Evolutionary conservation across 2,329 filamentous ascomycete genomes (phyloP).

Genomic region (Cadophora sp.): DNA sequence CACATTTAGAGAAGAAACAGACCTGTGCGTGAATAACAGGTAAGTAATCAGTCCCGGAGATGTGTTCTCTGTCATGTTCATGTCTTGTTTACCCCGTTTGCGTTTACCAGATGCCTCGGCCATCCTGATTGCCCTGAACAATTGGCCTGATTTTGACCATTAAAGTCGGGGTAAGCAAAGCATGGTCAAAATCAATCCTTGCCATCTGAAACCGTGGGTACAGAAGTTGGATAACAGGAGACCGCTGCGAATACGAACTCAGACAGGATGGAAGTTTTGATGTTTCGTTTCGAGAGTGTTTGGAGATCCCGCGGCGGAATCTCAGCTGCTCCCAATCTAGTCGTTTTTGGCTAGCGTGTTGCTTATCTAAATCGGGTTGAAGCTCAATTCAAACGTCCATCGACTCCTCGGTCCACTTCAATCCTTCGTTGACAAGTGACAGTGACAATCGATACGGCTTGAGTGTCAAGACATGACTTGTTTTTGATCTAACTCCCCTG

Average conservation of each 20-base stretch:
- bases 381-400: constrained; percentile 9
- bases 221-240: neutral
- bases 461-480: neutral
- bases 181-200: neutral
- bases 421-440: constrained; percentile 11
- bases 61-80: neutral
- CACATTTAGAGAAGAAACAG: neutral
- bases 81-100: neutral
- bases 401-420: neutral
- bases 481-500: neutral
- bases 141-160: neutral
- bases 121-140: neutral
- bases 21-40: neutral
- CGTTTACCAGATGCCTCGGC: neutral
- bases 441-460: constrained; percentile 5
- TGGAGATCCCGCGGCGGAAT: neutral
- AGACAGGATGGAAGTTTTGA: neutral
- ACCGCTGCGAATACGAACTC: neutral
- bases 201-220: neutral
- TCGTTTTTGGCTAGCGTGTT: neutral
- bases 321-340: neutral
- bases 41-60: neutral
- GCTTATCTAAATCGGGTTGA: constrained; percentile 6
- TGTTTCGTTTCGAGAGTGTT: constrained; percentile 16
- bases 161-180: too few species aligned